Percentiles rank a stretch among this genome's conserved stretches.
These are phyloP conservation scores for Liquidambar formosana DNA, from an alignment of 164 flowering plant genomes.

Conservation along the genomic window DNA sequence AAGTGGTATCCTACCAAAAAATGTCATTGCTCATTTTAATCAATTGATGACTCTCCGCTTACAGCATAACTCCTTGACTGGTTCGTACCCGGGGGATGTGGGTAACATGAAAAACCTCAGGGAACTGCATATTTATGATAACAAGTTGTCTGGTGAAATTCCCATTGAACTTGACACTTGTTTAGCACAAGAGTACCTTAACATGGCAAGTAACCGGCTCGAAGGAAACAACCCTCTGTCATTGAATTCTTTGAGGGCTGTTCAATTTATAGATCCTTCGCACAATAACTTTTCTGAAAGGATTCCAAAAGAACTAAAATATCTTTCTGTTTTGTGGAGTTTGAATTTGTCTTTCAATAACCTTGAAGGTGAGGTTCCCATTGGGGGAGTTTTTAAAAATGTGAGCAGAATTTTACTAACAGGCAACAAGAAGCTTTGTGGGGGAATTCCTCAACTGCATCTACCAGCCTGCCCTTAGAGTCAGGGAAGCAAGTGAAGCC, in stretches of 20 bases:
- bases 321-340: neutral
- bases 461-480: neutral
- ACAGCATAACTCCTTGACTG: neutral
- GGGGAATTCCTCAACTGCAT: neutral
- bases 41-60: too few relatives aligned
- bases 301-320: neutral
- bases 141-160: neutral
- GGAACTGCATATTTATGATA: neutral
- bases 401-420: neutral
- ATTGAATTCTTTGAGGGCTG: neutral
- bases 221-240: slow-evolving; percentile 2
- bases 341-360: slow-evolving; percentile 6
- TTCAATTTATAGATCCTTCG: neutral
- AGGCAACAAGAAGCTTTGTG: slow-evolving; percentile 4
- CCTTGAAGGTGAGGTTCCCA: slow-evolving; percentile 7
- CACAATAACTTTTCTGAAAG: slow-evolving; percentile 2
- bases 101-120: neutral
- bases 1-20: too few relatives aligned
- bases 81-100: neutral
- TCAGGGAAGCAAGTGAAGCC: neutral
- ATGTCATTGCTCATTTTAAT: too few relatives aligned
- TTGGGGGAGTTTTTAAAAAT: slow-evolving; percentile 3
- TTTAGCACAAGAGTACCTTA: neutral
- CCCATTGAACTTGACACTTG: slow-evolving; percentile 1
- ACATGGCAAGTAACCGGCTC: slow-evolving; percentile 4